These are phyloP conservation scores for Quercus suber DNA, from an alignment of 306 rosid species.

Conservation along the genomic window DNA sequence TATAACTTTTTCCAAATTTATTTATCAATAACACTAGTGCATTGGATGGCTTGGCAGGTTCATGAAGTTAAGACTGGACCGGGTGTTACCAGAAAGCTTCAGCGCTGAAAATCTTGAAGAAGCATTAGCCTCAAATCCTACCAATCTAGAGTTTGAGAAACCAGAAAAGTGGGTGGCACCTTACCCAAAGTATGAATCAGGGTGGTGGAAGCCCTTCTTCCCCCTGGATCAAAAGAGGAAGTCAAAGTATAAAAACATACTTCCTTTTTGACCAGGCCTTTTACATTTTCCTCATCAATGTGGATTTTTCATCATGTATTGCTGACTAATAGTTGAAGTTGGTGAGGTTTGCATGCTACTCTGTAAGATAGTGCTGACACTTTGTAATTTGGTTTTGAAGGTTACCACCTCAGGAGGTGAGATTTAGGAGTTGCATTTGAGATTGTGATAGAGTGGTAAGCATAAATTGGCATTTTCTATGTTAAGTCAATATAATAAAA, in stretches of 20 bases:
- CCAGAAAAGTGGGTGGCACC: slow-evolving; percentile 98
- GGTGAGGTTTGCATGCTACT: slow-evolving; percentile 31
- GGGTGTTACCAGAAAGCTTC: slow-evolving; percentile 75
- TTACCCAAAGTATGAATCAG: slow-evolving; percentile 79
- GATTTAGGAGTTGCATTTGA: slow-evolving; percentile 37
- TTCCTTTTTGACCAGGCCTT: slow-evolving; percentile 10
- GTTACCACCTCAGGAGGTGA: slow-evolving; percentile 16
- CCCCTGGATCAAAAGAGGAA: slow-evolving; percentile 54
- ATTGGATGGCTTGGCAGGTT: slow-evolving; percentile 56
- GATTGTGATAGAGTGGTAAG: slow-evolving; percentile 18
- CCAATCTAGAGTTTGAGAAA: slow-evolving; percentile 68
- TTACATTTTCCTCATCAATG: background rate
- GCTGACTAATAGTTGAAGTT: slow-evolving; percentile 24
- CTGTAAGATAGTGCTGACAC: slow-evolving; percentile 30
- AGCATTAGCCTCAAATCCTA: slow-evolving; percentile 82
- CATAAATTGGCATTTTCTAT: slow-evolving; percentile 19
- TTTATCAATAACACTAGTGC: slow-evolving; percentile 3
- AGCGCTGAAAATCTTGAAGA: slow-evolving; percentile 73
- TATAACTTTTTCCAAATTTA: background rate
- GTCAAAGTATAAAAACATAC: slow-evolving; percentile 51
- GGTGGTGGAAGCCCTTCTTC: slow-evolving; percentile 90
- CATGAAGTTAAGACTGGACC: slow-evolving; percentile 96
- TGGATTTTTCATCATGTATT: slow-evolving; percentile 13
- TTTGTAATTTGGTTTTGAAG: slow-evolving; percentile 7
- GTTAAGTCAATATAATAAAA: background rate